Percentiles rank a stretch among this genome's conserved stretches.
Evolutionary conservation across 2,329 filamentous ascomycete genomes (phyloP).

Genomic region (Arthrobotrys iridis): DNA sequence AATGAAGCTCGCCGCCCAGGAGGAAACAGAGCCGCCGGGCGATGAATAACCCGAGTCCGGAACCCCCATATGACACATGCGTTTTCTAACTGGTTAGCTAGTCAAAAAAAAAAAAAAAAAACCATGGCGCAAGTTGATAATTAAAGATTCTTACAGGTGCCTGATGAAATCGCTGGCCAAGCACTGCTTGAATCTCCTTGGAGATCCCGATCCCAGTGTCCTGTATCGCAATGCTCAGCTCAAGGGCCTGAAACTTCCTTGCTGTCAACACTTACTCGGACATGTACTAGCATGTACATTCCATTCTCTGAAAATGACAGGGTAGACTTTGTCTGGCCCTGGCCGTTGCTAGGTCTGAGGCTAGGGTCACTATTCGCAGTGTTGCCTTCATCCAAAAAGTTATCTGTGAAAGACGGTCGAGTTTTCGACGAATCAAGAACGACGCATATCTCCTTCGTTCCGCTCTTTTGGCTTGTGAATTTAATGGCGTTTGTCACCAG

Average conservation of each 20-base stretch:
- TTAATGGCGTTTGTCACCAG: slow-evolving; percentile 71
- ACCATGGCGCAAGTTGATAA: neutral
- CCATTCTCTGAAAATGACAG: slow-evolving; percentile 10
- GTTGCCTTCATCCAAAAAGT: slow-evolving; percentile 33
- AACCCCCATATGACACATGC: slow-evolving; percentile 77
- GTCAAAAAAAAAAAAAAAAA: neutral
- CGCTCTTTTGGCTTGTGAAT: slow-evolving; percentile 63
- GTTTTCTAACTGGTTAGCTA: slow-evolving; percentile 62
- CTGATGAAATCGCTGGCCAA: slow-evolving; percentile 57
- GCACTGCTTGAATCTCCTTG: slow-evolving; percentile 55
- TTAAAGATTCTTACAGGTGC: slow-evolving; percentile 55
- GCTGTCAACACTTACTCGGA: slow-evolving; percentile 15
- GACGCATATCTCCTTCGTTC: slow-evolving; percentile 54
- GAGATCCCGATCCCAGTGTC: slow-evolving; percentile 57
- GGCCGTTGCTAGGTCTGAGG: neutral
- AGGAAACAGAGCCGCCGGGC: slow-evolving; percentile 78
- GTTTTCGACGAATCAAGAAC: slow-evolving; percentile 52
- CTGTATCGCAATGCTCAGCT: slow-evolving; percentile 10
- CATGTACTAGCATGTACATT: slow-evolving; percentile 45
- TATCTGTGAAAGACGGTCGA: slow-evolving; percentile 42
- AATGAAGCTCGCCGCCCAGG: slow-evolving; percentile 80
- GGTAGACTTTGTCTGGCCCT: neutral
- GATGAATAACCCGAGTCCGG: slow-evolving; percentile 78
- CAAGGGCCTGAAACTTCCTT: neutral
- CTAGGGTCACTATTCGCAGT: neutral